These are phyloP conservation scores for Coleophoma eucalyptorum DNA, from an alignment of 2,329 filamentous ascomycete genomes.

Conservation along the genomic window DNA sequence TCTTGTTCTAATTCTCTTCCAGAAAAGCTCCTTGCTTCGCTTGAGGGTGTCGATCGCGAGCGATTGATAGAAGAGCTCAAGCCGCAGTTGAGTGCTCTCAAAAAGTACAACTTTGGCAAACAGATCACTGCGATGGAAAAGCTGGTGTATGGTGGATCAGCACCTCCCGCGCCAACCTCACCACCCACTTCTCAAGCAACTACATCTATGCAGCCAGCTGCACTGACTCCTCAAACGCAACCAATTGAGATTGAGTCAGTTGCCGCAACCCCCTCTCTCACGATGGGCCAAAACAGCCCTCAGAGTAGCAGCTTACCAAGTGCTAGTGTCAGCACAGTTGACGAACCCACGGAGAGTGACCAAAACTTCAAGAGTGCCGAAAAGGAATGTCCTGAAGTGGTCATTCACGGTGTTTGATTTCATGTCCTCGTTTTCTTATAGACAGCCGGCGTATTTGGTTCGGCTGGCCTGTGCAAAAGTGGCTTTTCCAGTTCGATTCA, in stretches of 20 bases:
- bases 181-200: conserved; percentile 1
- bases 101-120: conserved; percentile 61
- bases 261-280: conserved; percentile 62
- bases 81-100: conserved; percentile 56
- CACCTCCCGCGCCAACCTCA: conserved; percentile 4
- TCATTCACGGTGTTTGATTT: conserved; percentile 20
- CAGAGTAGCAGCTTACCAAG: conserved; percentile 64
- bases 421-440: not conserved
- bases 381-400: conserved; percentile 19
- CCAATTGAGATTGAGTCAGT: conserved; percentile 44
- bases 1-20: conserved; percentile 8
- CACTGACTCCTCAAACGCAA: conserved; percentile 23
- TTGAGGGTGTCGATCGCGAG: conserved; percentile 56
- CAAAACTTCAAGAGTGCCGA: conserved; percentile 14
- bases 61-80: conserved; percentile 60
- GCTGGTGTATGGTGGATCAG: conserved; percentile 34
- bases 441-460: too few species aligned
- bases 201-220: conserved; percentile 10
- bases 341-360: conserved; percentile 20
- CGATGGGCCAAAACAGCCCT: conserved; percentile 66
- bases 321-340: conserved; percentile 49
- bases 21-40: conserved; percentile 75
- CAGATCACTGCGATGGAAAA: conserved; percentile 64
- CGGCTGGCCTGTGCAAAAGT: too few species aligned
- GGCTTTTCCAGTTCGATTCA: not conserved